Conservation (phyloP, 1,284 basidiomycete species). For the Spongispora temasekensis region DNA sequence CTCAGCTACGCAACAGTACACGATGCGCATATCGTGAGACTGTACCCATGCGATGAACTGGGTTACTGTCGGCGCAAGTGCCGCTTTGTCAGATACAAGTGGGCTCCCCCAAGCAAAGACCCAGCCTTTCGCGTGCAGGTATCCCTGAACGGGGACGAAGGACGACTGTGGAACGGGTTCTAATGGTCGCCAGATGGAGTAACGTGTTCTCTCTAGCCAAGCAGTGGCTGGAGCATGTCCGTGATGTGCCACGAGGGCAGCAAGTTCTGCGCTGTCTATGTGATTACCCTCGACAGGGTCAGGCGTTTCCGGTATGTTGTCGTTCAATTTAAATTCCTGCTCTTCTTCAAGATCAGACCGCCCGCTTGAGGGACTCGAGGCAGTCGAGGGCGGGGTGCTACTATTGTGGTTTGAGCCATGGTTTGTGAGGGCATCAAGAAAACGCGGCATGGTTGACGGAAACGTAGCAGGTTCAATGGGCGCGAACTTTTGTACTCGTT, state of each 20-base stretch:
- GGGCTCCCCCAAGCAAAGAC: conserved; percentile 52
- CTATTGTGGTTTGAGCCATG: neutral
- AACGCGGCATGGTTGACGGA: conserved; percentile 8
- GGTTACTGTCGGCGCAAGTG: conserved; percentile 35
- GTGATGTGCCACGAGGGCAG: conserved; percentile 41
- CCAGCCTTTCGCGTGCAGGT: conserved; percentile 35
- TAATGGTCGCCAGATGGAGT: conserved; percentile 43
- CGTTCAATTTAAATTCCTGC: neutral
- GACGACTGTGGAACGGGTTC: conserved; percentile 38
- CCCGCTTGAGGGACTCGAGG: conserved; percentile 4
- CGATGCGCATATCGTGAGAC: conserved; percentile 33
- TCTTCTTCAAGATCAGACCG: conserved; percentile 1
- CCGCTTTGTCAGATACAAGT: conserved; percentile 41
- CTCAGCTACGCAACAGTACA: conserved; percentile 47
- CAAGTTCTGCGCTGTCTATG: conserved; percentile 26
- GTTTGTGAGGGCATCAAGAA: conserved; percentile 9
- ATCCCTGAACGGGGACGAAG: conserved; percentile 44
- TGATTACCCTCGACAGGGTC: conserved; percentile 7
- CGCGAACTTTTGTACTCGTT: too few species aligned
- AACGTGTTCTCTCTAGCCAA: conserved; percentile 49
- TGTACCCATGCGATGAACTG: conserved; percentile 41
- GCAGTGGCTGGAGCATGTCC: conserved; percentile 46
- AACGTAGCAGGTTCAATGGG: too few species aligned
- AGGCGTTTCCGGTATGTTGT: conserved; percentile 11
- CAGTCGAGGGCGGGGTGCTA: neutral